Conservation (phyloP, 2,329 filamentous ascomycete species). For the Sodiomyces alkalinus region DNA sequence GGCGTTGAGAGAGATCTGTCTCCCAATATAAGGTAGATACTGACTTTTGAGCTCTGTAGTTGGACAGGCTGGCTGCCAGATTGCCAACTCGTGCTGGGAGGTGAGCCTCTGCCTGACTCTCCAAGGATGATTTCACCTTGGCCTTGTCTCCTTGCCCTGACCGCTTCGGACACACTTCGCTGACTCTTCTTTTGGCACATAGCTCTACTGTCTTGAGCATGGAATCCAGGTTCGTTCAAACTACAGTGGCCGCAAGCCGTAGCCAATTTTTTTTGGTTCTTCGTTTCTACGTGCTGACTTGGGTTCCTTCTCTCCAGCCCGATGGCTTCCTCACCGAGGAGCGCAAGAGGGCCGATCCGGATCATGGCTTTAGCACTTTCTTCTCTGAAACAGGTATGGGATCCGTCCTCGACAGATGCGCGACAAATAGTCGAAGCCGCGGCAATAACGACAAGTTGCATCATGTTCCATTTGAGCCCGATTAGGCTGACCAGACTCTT, state of each 20-base stretch:
- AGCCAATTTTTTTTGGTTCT: not conserved
- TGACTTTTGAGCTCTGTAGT: constrained; percentile 39
- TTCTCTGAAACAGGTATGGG: constrained; percentile 93
- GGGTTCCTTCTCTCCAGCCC: constrained; percentile 42
- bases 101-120: constrained; percentile 42
- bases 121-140: not conserved
- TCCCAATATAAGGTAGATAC: not conserved
- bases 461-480: not conserved
- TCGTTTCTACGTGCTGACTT: not conserved
- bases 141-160: not conserved
- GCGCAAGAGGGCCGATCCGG: constrained; percentile 82
- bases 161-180: not conserved
- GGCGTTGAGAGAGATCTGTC: too few relatives aligned
- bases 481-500: constrained; percentile 9
- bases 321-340: constrained; percentile 98
- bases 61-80: constrained; percentile 99
- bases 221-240: constrained; percentile 85
- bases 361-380: constrained; percentile 99
- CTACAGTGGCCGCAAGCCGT: too few relatives aligned
- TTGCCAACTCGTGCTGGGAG: constrained; percentile 99
- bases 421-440: constrained; percentile 14
- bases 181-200: not conserved
- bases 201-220: constrained; percentile 99
- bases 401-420: constrained; percentile 25
- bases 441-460: not conserved